Base-by-base conservation (phyloP, 1,284 basidiomycete species). In the Neolentinus lepideus region DNA sequence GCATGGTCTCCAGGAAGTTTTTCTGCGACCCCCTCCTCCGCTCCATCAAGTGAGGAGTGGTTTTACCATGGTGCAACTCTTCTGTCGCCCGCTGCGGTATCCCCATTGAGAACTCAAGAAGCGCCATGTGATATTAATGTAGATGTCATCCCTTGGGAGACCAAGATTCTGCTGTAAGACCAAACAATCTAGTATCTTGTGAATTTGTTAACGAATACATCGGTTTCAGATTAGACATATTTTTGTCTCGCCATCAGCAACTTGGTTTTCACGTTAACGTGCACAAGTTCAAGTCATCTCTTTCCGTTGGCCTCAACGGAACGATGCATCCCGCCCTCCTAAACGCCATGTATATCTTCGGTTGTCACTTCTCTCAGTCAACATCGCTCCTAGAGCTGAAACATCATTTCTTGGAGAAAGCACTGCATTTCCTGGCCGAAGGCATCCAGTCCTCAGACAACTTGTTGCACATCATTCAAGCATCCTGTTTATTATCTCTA, bases 311-410 rank as follows among this genome's bases (percentile, higher is more conserved):
- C 2, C 58, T 66, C 19, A 64, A 75, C 54, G 66, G 67, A 35
- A 63, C 71, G 55, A 76, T 79, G 4, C 82, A 84, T 63, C 77
- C 82, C 2, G 78, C 81, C 1, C 73, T 85, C 33, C 71, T 79
- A 62, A 81, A 82, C 62, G 77, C 81, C 19, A 78, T 84, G 47
- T 83, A 78, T 64, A 76, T 85, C 48, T 70, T 84, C 53, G 81
- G 75, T 2, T 80, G 79, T 63, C 76, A 80, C 60, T 83, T 81
- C 63, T 72, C 78, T 36, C 70, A 72, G 27, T 71, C 70, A 11
- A 68, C 73, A 52, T 62, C 66, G 43, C 71, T 71, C 59, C 66
- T 71, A 45, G 72, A 71, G 16, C 66, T 80, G 43, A 78, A 83
- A 61, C 63, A 72, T 11, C 66, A 70, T 33, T 77, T 83, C 58